Conservation (phyloP, 768 basidiomycete genomes). For the Mrakia blollopis region DNA sequence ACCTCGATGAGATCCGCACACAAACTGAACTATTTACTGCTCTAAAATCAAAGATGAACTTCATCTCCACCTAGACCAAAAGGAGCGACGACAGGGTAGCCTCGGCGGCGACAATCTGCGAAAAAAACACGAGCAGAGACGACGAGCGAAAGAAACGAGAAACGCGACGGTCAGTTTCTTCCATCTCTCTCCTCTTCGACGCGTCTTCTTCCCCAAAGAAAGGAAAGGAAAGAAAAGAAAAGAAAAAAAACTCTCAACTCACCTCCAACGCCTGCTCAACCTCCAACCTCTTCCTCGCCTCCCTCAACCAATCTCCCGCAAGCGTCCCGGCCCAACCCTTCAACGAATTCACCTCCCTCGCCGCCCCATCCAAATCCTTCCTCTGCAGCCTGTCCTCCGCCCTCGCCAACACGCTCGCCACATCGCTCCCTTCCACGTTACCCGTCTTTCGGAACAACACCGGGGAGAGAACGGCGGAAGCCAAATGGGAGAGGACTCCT, state of each 20-base stretch:
- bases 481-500: slow-evolving; percentile 77
- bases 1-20: no score
- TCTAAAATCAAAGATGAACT: no score
- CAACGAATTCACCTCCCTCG: slow-evolving; percentile 86
- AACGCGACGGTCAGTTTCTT: slow-evolving; percentile 21
- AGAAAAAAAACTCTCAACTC: slow-evolving; percentile 43
- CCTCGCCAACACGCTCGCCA: slow-evolving; percentile 76
- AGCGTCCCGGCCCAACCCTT: slow-evolving; percentile 57
- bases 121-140: no score
- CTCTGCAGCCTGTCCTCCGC: slow-evolving; percentile 85
- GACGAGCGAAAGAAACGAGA: slow-evolving; percentile 32
- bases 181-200: no score
- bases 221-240: no score
- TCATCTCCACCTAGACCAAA: slow-evolving; percentile 34
- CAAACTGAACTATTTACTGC: neutral
- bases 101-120: slow-evolving; percentile 72
- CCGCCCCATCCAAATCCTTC: slow-evolving; percentile 81
- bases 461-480: slow-evolving; percentile 70
- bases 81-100: slow-evolving; percentile 61
- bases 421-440: slow-evolving; percentile 70
- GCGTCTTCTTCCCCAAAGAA: neutral
- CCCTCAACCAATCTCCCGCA: slow-evolving; percentile 82
- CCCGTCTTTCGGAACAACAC: slow-evolving; percentile 71
- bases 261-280: slow-evolving; percentile 90
- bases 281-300: slow-evolving; percentile 78